Percentiles rank a stretch among this genome's conserved stretches.
These are phyloP conservation scores for Dendrocalamus latiflorus DNA, from an alignment of 202 grass and related monocot species.

Conservation along the genomic window DNA sequence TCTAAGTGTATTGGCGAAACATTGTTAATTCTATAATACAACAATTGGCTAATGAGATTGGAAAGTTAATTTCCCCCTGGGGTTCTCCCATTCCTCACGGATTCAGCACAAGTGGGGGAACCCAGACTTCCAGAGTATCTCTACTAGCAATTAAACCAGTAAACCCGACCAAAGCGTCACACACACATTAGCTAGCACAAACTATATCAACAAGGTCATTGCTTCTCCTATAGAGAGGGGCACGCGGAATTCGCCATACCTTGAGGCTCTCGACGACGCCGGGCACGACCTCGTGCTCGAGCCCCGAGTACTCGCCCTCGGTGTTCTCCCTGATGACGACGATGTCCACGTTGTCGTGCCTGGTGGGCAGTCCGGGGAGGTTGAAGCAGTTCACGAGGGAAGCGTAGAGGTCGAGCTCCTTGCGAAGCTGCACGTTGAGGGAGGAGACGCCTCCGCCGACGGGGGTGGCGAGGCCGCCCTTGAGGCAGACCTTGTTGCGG, in stretches of 20 bases:
- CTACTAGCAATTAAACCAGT: no score
- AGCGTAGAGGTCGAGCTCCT: constrained; percentile 89
- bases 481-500: constrained; percentile 88
- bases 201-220: no score
- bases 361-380: constrained; percentile 70
- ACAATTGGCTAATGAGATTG: background rate
- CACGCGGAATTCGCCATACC: constrained; percentile 20
- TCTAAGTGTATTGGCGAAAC: background rate
- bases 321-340: constrained; percentile 96
- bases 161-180: no score
- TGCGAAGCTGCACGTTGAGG: constrained; percentile 83
- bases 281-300: constrained; percentile 84
- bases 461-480: constrained; percentile 75
- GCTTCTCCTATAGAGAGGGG: no score
- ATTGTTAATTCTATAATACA: background rate
- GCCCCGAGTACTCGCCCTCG: constrained; percentile 84
- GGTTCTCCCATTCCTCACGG: background rate
- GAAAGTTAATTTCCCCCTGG: background rate
- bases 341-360: constrained; percentile 80
- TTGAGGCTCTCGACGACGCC: constrained; percentile 89
- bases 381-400: constrained; percentile 87
- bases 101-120: no score
- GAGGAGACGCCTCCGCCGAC: constrained; percentile 80
- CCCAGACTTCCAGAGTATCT: no score
- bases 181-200: no score